Evolutionary conservation across 2,329 filamentous ascomycete species (phyloP).

Genomic region (Aspergillus ustus): DNA sequence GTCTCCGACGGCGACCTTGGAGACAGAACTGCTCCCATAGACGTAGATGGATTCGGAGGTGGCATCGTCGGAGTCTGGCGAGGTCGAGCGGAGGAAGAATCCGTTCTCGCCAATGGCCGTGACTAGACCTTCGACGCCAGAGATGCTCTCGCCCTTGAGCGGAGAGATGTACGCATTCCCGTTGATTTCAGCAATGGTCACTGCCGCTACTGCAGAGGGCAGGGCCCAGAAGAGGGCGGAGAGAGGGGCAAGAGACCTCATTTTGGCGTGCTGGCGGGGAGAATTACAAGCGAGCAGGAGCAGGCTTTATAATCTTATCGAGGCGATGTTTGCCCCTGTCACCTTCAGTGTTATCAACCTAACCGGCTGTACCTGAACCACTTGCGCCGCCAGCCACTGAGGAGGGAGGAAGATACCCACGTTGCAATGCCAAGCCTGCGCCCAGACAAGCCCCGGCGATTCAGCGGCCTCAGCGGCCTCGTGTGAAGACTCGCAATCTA

Average conservation of each 20-base stretch:
- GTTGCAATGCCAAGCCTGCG: slow-evolving; percentile 17
- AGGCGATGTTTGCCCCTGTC: background rate
- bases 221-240: slow-evolving; percentile 13
- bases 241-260: slow-evolving; percentile 11
- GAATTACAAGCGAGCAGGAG: background rate
- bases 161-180: slow-evolving; percentile 68
- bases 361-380: background rate
- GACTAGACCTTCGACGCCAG: slow-evolving; percentile 65
- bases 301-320: background rate
- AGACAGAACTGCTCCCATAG: slow-evolving; percentile 58
- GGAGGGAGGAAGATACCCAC: slow-evolving; percentile 5
- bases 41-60: slow-evolving; percentile 72
- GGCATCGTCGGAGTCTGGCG: slow-evolving; percentile 58
- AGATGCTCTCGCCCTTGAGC: slow-evolving; percentile 60
- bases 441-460: slow-evolving; percentile 13
- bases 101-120: slow-evolving; percentile 67
- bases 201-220: slow-evolving; percentile 30
- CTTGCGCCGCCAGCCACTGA: slow-evolving; percentile 6
- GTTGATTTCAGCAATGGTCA: slow-evolving; percentile 67
- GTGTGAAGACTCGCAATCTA: slow-evolving; percentile 3
- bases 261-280: slow-evolving; percentile 5
- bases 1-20: slow-evolving; percentile 65
- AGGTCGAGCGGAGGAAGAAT: slow-evolving; percentile 67
- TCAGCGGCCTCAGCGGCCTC: background rate
- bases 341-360: background rate